Conservation (phyloP, 1,139 yeast species). For the Saccharomyces hybrid region DNA sequence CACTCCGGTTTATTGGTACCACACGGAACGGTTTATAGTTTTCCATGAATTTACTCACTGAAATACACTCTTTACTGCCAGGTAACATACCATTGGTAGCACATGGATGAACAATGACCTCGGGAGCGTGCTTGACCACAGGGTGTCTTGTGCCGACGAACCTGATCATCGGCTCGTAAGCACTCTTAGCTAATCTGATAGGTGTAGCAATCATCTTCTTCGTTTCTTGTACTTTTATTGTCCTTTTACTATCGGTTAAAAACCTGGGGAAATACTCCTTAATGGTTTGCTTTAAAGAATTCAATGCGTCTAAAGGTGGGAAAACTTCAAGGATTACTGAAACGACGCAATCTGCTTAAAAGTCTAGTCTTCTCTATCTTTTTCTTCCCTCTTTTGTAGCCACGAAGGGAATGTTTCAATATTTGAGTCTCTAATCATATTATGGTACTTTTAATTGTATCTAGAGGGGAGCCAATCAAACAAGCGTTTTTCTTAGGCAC, state of each 20-base stretch:
- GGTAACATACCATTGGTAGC: slow-evolving; percentile 41
- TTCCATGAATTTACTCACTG: slow-evolving; percentile 25
- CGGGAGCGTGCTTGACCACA: slow-evolving; percentile 24
- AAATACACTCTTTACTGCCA: slow-evolving; percentile 27
- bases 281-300: neutral
- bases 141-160: slow-evolving; percentile 47
- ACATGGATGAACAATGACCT: slow-evolving; percentile 39
- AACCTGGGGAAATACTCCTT: neutral
- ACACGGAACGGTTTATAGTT: slow-evolving; percentile 27
- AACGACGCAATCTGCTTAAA: neutral
- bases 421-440: neutral
- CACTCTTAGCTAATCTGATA: slow-evolving; percentile 27
- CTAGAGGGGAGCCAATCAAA: neutral
- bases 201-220: slow-evolving; percentile 32
- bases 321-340: slow-evolving; percentile 3
- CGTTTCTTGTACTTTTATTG: neutral
- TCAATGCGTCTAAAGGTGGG: neutral
- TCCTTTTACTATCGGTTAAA: neutral
- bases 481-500: neutral
- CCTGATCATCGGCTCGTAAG: slow-evolving; percentile 49
- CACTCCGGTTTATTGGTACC: slow-evolving; percentile 30
- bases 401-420: neutral
- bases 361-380: neutral
- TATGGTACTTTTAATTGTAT: neutral
- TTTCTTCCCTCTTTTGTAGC: neutral